Evolutionary conservation across 2,329 filamentous ascomycete species (phyloP), one percentile per base, ranked within the genome.

Genomic region (Furcasterigmium sp.): DNA sequence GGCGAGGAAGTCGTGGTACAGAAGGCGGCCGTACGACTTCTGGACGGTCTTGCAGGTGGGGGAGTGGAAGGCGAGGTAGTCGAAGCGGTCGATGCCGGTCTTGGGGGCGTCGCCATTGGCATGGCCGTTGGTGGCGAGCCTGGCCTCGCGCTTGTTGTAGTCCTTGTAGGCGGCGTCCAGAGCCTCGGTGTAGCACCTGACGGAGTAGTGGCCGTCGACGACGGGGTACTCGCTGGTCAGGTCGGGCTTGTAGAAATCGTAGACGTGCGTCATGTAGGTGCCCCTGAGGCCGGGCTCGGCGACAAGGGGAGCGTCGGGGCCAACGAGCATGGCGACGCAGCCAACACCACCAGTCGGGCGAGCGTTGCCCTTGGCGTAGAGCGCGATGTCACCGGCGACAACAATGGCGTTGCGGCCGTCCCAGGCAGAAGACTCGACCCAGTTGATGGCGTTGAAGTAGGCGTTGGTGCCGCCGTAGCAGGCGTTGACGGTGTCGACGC

Each of bases 221-320:
- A 87, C 83, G 51, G 87, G 87, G 71, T 91, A 91, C 70, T 91
- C 87, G 77, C 84, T 88, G 59, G 86, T 86, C 53, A 91, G 73
- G 67, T 91, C 87, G 58, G 87, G 86, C 82, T 91, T 91, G 81
- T 89, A 91, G 66, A 91, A 91, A 67, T 91, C 87, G 67, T 91
- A 93, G 56, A 83, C 84, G 69, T 91, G 87, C 65, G 83, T 76
- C 82, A 91, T 84, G 73, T 87, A 89, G 56, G 75, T 83, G 61
- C 84, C 87, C 59, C 87, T 83, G 60, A 90, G 79, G 61, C 87
- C 87, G 41, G 87, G 80, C 69, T 91, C 87, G 52, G 85, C 72
- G 48, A 84, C 85, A 50, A 91, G 70, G 44, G 86, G 86, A 41
- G 87, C 87, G 60, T 91, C 72, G 46, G 87, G 86, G 44, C 87